Evolutionary conservation across 257 asterid genomes (phyloP).

Genomic region (Handroanthus guayacan): DNA sequence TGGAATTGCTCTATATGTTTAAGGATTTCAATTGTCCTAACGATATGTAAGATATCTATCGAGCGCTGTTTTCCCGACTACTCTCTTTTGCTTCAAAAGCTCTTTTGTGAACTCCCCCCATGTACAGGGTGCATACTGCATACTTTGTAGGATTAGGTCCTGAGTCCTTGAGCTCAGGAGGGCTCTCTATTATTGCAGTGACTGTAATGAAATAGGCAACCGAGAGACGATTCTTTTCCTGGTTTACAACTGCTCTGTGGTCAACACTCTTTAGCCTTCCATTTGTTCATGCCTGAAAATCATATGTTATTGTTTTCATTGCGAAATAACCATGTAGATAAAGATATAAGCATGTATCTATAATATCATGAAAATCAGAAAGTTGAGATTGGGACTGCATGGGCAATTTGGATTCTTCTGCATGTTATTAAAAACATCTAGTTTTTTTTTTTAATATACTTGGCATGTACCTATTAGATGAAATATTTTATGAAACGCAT

Average conservation of each 20-base stretch:
- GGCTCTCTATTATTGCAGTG: slow-evolving; percentile 31
- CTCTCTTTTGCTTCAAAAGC: slow-evolving; percentile 40
- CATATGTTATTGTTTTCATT: not conserved
- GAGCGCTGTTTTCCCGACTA: slow-evolving; percentile 38
- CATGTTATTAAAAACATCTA: too few species aligned
- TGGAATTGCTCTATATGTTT: too few species aligned
- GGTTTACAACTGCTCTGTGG: slow-evolving; percentile 41
- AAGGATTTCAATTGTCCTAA: not conserved
- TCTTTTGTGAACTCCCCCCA: slow-evolving; percentile 38
- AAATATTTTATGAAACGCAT: too few species aligned
- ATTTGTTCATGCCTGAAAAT: slow-evolving; percentile 42
- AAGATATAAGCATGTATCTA: too few species aligned
- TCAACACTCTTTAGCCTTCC: slow-evolving; percentile 42
- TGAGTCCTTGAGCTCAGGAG: slow-evolving; percentile 33
- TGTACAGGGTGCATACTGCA: slow-evolving; percentile 29
- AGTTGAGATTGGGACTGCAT: too few species aligned
- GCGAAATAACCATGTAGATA: too few species aligned
- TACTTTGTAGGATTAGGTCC: slow-evolving; percentile 37
- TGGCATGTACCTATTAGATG: too few species aligned
- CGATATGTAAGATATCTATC: slow-evolving; percentile 31
- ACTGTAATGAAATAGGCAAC: slow-evolving; percentile 38
- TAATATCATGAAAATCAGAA: too few species aligned
- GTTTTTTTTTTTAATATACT: too few species aligned
- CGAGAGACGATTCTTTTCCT: slow-evolving; percentile 38
- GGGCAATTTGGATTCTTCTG: too few species aligned